Evolutionary conservation across 495 filamentous ascomycete species (phyloP), one percentile per base, ranked within the genome.

Genomic region (Clohesyomyces aquaticus): DNA sequence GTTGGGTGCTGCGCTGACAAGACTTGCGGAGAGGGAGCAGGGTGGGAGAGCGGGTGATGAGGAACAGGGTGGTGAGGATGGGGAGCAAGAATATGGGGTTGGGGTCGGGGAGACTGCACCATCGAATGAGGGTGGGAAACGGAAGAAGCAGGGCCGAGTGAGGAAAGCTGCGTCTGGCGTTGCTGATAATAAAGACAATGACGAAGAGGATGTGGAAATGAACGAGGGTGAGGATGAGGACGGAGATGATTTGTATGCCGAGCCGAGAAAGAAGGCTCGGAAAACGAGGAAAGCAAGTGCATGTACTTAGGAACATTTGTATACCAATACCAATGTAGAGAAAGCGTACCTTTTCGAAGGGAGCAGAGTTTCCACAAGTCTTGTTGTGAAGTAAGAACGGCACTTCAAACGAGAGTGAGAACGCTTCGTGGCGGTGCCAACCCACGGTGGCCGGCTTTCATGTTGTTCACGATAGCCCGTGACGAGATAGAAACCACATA

Each of bases 1-100:
- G 23, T 51, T 66, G 42, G 67, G 59, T 11, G 58, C 42, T 42
- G 67, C 68, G 23, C 58, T 71, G 64, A 60, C 57, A 46, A 67
- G 56, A 55, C 29, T 71, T n/a, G 57, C 57, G 4, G 59, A 55
- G 54, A 64, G 53, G 23, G 64, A 54, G 46, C 50, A 19, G 38
- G 51, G 53, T 9, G 59, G 46, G 19, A 61, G 27, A 11, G 52
- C 11, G 21, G 63, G 3, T 1, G 50, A 2, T 51, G 52, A 43
- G 51, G 58, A 61, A 29, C 56, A 50, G 1, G 58, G 16, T 47
- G 42, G 12, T 12, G 28, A 32, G 21, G 46, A 27, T 16, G 47
- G 61, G n/a, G 51, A n/a, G n/a, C n/a, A n/a, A n/a, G n/a, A n/a
- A n/a, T n/a, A 43, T 2, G 58, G 11, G 3, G 56, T 4, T 21